Evolutionary conservation across 768 basidiomycete species (phyloP).

Genomic region (Kockovaella imperatae): DNA sequence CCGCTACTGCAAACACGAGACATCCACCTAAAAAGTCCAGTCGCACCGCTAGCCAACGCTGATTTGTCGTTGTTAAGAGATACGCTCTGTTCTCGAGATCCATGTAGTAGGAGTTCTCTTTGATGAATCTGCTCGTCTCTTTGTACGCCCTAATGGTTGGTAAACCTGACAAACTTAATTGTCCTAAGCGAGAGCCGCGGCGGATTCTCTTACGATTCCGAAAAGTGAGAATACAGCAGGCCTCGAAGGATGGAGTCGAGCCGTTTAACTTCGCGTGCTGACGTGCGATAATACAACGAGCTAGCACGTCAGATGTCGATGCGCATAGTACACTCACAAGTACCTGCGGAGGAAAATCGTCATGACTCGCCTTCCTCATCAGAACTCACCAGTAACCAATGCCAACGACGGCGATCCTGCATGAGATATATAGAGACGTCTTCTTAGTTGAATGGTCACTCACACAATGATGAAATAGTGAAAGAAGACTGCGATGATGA

Average conservation of each 20-base stretch:
- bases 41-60: slow-evolving; percentile 67
- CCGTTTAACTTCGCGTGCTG: slow-evolving; percentile 72
- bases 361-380: background rate
- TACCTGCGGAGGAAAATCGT: slow-evolving; percentile 16
- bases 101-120: slow-evolving; percentile 66
- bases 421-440: background rate
- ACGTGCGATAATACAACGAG: slow-evolving; percentile 72
- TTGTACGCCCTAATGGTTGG: slow-evolving; percentile 77
- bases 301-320: slow-evolving; percentile 42
- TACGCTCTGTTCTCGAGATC: slow-evolving; percentile 88
- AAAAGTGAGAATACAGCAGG: slow-evolving; percentile 80
- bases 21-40: slow-evolving; percentile 77
- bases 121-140: slow-evolving; percentile 63
- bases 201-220: slow-evolving; percentile 66
- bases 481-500: slow-evolving; percentile 37
- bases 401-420: slow-evolving; percentile 27
- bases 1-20: slow-evolving; percentile 49
- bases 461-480: slow-evolving; percentile 39
- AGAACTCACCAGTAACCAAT: slow-evolving; percentile 27
- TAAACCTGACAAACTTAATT: slow-evolving; percentile 30
- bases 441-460: background rate
- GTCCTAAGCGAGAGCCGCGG: background rate
- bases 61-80: slow-evolving; percentile 67
- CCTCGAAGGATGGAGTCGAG: slow-evolving; percentile 70
- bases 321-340: slow-evolving; percentile 5